Base-by-base conservation (phyloP, 768 basidiomycete species). In the Mycena albidolilacea region DNA sequence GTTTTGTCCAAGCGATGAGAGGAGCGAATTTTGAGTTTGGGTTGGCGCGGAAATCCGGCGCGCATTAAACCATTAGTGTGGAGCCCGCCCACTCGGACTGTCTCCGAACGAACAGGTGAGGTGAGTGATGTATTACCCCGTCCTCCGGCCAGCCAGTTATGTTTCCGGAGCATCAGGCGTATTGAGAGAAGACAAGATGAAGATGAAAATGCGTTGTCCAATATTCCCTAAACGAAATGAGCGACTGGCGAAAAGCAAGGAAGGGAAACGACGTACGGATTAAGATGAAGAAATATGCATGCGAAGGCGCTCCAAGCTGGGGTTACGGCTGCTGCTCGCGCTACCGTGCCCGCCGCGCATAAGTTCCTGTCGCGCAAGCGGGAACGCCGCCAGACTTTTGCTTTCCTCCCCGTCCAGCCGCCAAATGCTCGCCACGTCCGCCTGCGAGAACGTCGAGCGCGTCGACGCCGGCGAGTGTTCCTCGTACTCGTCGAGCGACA, bases 361-460 rank as follows among this genome's bases (percentile, higher is more conserved):
- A 19, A 84, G 77, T 41, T 84, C 83, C 70, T 81, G 82, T n/a
- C 78, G 82, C 57, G 84, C 83, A 5, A 90, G 77, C 0, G 88
- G 84, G 70, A 90, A 87, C 3, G 85, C 65, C 23, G 69, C 85
- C 7, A 91, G 80, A 39, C 84, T 86, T 75, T 87, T 88, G 77
- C 85, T 90, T 81, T 95, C 93, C 76, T 93, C 91, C 21, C 91
- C 91, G 70, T 93, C 93, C 50, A 95, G 77, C 64, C 85, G 86
- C 93, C 93, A 95, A 67, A 95, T 95, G 71, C 89, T 93, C 10
- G 82, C 82, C 35, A 87, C 10, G 14, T 43, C 14, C 72, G 76
- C 66, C 75, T 68, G 52, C 75, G 73, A 61, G 77, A 76, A 67
- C 71, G 78, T 60, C 80, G 82, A 69, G 78, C 79, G 71, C 72